Evolutionary conservation across 108 stramenopile genomes (phyloP).

Genomic region (Parietichytrium sp.): DNA sequence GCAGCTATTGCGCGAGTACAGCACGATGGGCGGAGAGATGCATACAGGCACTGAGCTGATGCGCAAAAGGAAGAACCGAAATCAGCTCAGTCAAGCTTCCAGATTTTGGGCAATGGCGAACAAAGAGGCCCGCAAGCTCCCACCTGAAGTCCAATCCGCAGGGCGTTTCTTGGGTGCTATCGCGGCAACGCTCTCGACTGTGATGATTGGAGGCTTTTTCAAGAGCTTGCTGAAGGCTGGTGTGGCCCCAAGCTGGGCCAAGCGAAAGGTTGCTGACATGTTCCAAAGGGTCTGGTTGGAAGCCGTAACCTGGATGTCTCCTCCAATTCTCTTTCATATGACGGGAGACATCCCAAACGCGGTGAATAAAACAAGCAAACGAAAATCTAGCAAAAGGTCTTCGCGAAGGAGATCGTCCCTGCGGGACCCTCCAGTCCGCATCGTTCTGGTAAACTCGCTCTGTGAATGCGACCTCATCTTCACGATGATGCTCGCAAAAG

Average conservation of each 20-base stretch:
- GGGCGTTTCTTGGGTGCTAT: neutral
- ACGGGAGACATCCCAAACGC: neutral
- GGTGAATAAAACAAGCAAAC: no score
- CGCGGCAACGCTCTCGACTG: conserved; percentile 8
- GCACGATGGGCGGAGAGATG: neutral
- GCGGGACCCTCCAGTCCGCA: neutral
- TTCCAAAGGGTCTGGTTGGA: neutral
- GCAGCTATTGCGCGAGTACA: conserved; percentile 16
- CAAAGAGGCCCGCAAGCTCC: neutral
- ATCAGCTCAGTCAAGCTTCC: neutral
- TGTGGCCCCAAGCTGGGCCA: neutral
- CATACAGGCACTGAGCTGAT: neutral
- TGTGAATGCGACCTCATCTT: conserved; percentile 2
- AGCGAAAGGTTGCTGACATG: neutral
- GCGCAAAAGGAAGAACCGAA: conserved; percentile 2
- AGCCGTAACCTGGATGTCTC: conserved; percentile 11
- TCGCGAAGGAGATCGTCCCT: neutral
- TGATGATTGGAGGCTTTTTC: conserved; percentile 26
- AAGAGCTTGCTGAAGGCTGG: neutral
- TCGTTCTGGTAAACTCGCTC: neutral
- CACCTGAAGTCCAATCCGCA: neutral
- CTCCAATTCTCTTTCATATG: conserved; percentile 17
- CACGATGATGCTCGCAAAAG: conserved; percentile 17
- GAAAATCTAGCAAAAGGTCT: no score
- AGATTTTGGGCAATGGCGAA: neutral